phyloP scores from a whole-genome alignment of 2,329 filamentous ascomycete genomes.

The Endothia cerciana region DNA sequence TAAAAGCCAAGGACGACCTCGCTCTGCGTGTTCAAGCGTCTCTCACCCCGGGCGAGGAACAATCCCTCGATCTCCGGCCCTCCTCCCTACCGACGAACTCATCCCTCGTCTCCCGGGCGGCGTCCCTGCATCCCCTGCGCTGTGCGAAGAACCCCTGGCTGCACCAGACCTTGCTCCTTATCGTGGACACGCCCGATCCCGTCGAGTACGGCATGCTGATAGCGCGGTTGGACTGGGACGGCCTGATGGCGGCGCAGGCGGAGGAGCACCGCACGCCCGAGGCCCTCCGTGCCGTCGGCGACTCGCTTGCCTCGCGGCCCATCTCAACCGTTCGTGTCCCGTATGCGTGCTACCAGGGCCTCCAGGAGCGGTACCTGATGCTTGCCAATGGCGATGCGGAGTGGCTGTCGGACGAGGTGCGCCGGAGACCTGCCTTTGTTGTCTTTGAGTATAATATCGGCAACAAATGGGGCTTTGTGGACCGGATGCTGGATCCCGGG shows the following conservation, averaged over 20 bases:
- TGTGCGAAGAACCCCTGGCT: background rate
- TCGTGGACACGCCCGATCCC: background rate
- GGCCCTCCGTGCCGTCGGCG: background rate
- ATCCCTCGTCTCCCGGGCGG: background rate
- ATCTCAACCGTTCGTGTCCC: background rate
- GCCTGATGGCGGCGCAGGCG: too few relatives aligned
- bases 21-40: background rate
- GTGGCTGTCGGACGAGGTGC: background rate
- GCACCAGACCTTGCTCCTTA: background rate
- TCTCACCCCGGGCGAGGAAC: background rate
- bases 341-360: background rate
- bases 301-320: background rate
- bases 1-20: background rate
- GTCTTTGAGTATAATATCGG: background rate
- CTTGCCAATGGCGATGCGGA: background rate
- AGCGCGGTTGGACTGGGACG: background rate
- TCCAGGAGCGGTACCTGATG: background rate
- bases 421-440: background rate
- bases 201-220: conserved; percentile 6
- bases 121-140: background rate
- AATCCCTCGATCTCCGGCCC: too few relatives aligned
- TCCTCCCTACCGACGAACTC: background rate
- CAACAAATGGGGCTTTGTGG: background rate
- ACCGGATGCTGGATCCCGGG: background rate
- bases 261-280: background rate